Base-by-base conservation (phyloP, 257 asterid genomes). In the Solanum habrochaites region DNA sequence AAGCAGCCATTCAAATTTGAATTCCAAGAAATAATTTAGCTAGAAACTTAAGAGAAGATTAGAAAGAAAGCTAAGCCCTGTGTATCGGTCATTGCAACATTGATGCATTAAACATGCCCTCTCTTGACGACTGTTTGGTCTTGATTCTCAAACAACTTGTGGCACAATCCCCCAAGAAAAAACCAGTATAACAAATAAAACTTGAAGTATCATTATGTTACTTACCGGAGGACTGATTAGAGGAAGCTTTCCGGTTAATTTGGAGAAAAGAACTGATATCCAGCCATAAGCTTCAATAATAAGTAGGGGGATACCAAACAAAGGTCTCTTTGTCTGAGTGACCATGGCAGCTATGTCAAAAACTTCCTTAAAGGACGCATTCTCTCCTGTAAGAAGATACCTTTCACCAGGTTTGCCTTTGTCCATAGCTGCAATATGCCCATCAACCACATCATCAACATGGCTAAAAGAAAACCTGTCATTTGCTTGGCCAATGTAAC, bases 301-400 rank as follows among this genome's bases (percentile, higher is more conserved):
- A 83, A 88, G 86, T 85, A 93, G 87, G 15, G 99, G 98, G 87
- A 95, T 91, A 56, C 67, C 86, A 83, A 96, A 93, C 69, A 56
- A 87, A 87, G 99, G 99, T 90, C 89, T 94, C 78, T 89, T 89
- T 45, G 99, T 95, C 52, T 86, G 89, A 85, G 97, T 94, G 85
- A 96, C 92, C 80, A 81, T 85, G 3, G 98, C 98, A 88, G 98
- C 98, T 18, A 93, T 42, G 81, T 96, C 97, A 83, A 93, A 96
- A 66, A 94, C 94, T 73, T 93, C 89, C 88, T 92, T 95, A 93
- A 95, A 95, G 52, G 98, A 95, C 20, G 98, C 98, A 90, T 96
- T 95, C 85, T 96, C 98, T 86, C 98, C 99, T 3, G 98, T 95
- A 27, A 96, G 97, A 86, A 96, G 98, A 87, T 96, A 96, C 71